phyloP scores from a whole-genome alignment of 768 basidiomycete species.

The Lactarius akahatsu region DNA sequence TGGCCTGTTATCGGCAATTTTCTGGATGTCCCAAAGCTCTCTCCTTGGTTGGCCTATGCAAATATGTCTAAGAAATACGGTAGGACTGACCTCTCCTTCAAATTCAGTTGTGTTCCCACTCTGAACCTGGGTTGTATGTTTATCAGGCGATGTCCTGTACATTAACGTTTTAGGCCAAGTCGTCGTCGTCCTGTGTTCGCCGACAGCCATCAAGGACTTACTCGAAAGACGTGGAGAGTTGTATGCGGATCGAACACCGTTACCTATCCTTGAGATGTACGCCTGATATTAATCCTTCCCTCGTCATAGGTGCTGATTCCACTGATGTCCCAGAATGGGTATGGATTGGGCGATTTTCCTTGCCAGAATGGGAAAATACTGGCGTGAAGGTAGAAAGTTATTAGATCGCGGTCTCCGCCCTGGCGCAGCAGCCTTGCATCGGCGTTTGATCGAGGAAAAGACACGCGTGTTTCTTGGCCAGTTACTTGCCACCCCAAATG shows the following conservation, averaged over 20 bases:
- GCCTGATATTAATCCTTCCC: too few relatives aligned
- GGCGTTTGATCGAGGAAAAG: neutral
- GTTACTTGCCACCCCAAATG: neutral
- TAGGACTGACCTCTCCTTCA: neutral
- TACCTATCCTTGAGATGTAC: conserved; percentile 7
- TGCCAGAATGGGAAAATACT: neutral
- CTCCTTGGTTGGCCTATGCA: neutral
- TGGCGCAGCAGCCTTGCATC: neutral
- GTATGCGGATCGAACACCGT: neutral
- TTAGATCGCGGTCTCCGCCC: conserved; percentile 6
- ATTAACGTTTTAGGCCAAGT: neutral
- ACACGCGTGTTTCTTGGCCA: neutral
- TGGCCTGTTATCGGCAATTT: conserved; percentile 13
- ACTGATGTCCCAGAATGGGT: neutral
- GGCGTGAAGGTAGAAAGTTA: neutral
- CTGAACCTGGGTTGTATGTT: neutral
- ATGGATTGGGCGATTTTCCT: neutral
- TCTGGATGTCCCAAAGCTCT: neutral
- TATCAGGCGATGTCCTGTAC: neutral
- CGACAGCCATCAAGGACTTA: neutral
- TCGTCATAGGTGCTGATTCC: too few relatives aligned
- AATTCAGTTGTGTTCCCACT: neutral
- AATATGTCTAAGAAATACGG: conserved; percentile 12
- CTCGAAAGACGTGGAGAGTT: neutral
- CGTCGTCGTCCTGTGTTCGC: neutral